These are phyloP conservation scores for Paecilomyces fulvus DNA, from an alignment of 2,329 filamentous ascomycete species.

Conservation along the genomic window DNA sequence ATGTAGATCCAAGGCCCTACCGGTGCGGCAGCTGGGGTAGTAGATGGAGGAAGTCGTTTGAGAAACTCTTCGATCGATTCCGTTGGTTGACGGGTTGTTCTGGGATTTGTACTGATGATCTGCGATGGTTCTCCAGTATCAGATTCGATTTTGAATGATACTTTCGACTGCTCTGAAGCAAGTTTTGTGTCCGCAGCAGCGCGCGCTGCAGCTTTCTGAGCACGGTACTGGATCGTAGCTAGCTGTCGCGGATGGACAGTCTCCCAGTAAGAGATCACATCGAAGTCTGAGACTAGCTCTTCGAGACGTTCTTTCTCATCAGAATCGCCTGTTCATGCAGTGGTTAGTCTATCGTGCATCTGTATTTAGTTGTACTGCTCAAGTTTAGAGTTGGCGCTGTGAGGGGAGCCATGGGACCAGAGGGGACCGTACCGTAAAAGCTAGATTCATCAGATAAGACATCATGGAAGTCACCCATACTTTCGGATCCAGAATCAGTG, in stretches of 20 bases:
- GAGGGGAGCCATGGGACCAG: neutral
- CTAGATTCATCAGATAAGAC: conserved; percentile 36
- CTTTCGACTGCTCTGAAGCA: conserved; percentile 8
- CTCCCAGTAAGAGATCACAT: conserved; percentile 44
- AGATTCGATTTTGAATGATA: conserved; percentile 29
- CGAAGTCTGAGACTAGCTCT: conserved; percentile 43
- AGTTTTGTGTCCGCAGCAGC: conserved; percentile 1
- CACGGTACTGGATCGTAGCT: conserved; percentile 23
- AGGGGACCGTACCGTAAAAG: conserved; percentile 30
- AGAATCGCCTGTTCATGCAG: conserved; percentile 44
- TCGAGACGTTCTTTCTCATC: conserved; percentile 42
- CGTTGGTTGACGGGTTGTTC: conserved; percentile 39
- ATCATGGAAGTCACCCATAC: conserved; percentile 6
- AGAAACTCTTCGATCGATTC: conserved; percentile 62
- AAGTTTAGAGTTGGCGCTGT: neutral
- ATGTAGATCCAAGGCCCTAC: conserved; percentile 64
- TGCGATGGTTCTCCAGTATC: neutral
- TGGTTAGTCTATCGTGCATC: neutral
- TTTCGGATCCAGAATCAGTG: neutral
- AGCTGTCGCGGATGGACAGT: conserved; percentile 20
- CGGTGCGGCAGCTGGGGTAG: conserved; percentile 38
- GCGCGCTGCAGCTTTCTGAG: conserved; percentile 5
- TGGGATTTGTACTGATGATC: neutral
- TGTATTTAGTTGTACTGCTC: neutral
- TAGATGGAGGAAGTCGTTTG: conserved; percentile 57